These are phyloP conservation scores for Trypanosoma avium DNA, from an alignment of 208 protist genomes.

Conservation along the genomic window DNA sequence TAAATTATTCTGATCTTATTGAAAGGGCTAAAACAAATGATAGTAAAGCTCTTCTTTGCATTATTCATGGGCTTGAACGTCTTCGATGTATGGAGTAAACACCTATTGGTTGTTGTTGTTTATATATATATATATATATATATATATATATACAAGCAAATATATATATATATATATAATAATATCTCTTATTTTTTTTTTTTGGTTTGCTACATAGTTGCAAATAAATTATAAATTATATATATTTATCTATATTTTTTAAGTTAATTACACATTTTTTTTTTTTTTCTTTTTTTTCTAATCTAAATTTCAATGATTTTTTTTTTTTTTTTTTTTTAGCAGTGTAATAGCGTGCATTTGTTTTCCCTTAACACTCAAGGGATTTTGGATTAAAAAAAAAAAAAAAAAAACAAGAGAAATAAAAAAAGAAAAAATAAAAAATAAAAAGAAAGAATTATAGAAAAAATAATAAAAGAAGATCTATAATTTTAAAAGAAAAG, in stretches of 20 bases:
- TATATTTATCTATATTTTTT: constrained; percentile 4
- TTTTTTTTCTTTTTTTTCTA: constrained; percentile 25
- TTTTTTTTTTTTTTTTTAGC: constrained; percentile 19
- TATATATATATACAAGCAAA: no score
- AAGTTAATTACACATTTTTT: not conserved
- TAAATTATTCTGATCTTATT: constrained; percentile 44
- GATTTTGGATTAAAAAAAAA: not conserved
- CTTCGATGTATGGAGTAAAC: constrained; percentile 4
- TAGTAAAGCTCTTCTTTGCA: constrained; percentile 55
- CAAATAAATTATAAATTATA: constrained; percentile 13
- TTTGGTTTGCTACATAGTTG: not conserved
- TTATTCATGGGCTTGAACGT: constrained; percentile 59
- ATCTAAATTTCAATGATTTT: not conserved
- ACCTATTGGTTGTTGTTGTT: not conserved
- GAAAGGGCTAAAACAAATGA: constrained; percentile 51
- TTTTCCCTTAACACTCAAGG: constrained; percentile 12
- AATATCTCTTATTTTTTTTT: no score
- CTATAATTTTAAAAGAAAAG: not conserved
- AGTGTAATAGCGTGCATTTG: constrained; percentile 14
- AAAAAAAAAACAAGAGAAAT: not conserved
- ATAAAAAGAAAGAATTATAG: not conserved
- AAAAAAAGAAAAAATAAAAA: not conserved
- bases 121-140: not conserved
- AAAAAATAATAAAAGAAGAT: not conserved
- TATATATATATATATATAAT: no score